Evolutionary conservation across 2,329 filamentous ascomycete genomes (phyloP).

Genomic region (Fusarium sp.): DNA sequence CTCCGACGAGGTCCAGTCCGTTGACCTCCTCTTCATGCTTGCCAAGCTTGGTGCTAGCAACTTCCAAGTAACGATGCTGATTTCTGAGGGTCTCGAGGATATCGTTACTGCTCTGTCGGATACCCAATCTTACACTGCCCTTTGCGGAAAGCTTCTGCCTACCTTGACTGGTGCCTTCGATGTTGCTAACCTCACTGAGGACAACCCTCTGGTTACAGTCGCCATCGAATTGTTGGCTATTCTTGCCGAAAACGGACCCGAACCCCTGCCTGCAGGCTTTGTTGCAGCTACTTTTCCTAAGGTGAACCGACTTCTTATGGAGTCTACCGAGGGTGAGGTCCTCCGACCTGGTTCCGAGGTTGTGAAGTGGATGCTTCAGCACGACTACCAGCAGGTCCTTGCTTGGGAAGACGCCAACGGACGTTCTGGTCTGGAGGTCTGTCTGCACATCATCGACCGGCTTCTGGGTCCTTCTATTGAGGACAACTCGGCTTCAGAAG

Average conservation of each 20-base stretch:
- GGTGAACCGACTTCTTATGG: slow-evolving; percentile 83
- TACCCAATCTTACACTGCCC: slow-evolving; percentile 75
- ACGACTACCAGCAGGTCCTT: slow-evolving; percentile 91
- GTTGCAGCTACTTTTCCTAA: slow-evolving; percentile 89
- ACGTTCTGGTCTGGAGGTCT: slow-evolving; percentile 87
- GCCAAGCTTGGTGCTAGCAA: slow-evolving; percentile 90
- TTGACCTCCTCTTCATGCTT: slow-evolving; percentile 87
- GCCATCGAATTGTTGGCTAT: slow-evolving; percentile 86
- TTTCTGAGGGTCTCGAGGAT: slow-evolving; percentile 92
- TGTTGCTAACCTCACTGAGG: slow-evolving; percentile 84
- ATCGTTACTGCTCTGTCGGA: slow-evolving; percentile 78
- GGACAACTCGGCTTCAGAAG: slow-evolving; percentile 94
- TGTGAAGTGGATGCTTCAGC: slow-evolving; percentile 88
- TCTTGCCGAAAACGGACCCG: slow-evolving; percentile 83
- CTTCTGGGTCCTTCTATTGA: slow-evolving; percentile 86
- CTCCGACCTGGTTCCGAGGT: slow-evolving; percentile 87
- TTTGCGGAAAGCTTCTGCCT: slow-evolving; percentile 89
- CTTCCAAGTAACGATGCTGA: slow-evolving; percentile 89
- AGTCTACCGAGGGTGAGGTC: slow-evolving; percentile 86
- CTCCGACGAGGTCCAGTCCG: slow-evolving; percentile 75
- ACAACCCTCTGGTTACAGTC: slow-evolving; percentile 85
- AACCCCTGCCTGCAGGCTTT: slow-evolving; percentile 88
- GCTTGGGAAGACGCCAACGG: slow-evolving; percentile 84
- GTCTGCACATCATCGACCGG: slow-evolving; percentile 91
- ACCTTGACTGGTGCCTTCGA: slow-evolving; percentile 91